Conservation (phyloP, 495 filamentous ascomycete genomes). For the Darksidea phi region DNA sequence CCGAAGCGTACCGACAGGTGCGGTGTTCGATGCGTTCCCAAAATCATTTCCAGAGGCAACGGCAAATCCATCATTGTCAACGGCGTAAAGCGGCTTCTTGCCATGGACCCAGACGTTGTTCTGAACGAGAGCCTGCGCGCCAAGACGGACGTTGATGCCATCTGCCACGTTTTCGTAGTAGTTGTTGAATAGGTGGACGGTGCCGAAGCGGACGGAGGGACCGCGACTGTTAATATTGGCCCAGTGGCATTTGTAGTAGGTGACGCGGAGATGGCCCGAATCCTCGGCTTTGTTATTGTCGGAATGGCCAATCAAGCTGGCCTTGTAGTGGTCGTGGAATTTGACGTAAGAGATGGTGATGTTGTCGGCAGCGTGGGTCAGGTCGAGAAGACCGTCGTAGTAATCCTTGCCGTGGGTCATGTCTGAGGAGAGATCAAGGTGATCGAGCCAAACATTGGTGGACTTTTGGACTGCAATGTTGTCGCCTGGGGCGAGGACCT, state of each 20-base stretch:
- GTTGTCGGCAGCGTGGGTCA: conserved; percentile 55
- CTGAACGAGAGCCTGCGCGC: conserved; percentile 64
- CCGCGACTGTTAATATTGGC: conserved; percentile 59
- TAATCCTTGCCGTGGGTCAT: conserved; percentile 52
- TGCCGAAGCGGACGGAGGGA: conserved; percentile 64
- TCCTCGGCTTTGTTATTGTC: conserved; percentile 52
- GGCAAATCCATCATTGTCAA: conserved; percentile 53
- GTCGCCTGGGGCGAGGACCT: conserved; percentile 59
- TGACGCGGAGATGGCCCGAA: conserved; percentile 57
- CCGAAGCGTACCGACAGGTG: conserved; percentile 50
- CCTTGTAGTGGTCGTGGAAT: conserved; percentile 65
- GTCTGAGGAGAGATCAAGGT: conserved; percentile 61
- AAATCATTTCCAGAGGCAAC: conserved; percentile 58
- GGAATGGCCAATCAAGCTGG: conserved; percentile 61
- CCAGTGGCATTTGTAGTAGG: conserved; percentile 64
- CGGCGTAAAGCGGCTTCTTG: conserved; percentile 54
- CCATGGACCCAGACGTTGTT: conserved; percentile 56
- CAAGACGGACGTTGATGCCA: conserved; percentile 65
- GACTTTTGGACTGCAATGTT: conserved; percentile 56
- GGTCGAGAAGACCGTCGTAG: conserved; percentile 66
- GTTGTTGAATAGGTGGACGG: conserved; percentile 55
- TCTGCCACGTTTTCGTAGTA: conserved; percentile 50
- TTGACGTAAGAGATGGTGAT: conserved; percentile 56
- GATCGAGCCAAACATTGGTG: conserved; percentile 70
- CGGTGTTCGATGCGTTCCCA: conserved; percentile 50